Base-by-base conservation (phyloP, 2,329 filamentous ascomycete species). In the Rachicladosporium sp. region DNA sequence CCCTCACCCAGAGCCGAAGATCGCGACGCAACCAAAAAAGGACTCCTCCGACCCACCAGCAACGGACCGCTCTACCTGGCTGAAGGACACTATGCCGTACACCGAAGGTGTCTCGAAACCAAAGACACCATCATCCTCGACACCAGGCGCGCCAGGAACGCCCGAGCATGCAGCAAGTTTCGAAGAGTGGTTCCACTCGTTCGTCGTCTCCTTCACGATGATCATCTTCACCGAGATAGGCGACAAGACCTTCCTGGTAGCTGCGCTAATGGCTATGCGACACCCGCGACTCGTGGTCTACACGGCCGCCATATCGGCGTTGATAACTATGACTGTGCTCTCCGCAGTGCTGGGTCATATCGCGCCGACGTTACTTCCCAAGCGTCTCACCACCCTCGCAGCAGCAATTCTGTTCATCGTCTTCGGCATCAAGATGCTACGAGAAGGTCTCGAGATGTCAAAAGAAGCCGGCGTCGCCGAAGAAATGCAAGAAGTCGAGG, bases 211-310 rank as follows among this genome's bases (percentile, higher is more conserved):
- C 10, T 78, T 95, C 44, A 89, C 88, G 42, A 98, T 96, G 91
- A 98, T 98, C 53, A 69, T 96, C 46, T 82, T 96, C 52, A 95
- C 89, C 35, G 91, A 98, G 61, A 78, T 98, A 53, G 91, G 91
- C 47, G 91, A 98, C 74, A 98, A 98, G 67, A 98, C 91, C 0
- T 98, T 98, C 68, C 73, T 98, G 33, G 86, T 98, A 13, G 91
- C 91, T 4, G 89, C 88, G 6, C 75, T 98, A n/a, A 98, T 98
- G 91, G 91, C 91, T 9, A 98, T 98, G 91, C 91, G 94, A 59
- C 89, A 98, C 55, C 82, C 91, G 46, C 81, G 91, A 38, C 68
- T 94, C 47, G 74, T 96, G 9, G 91, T 98, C 45, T 98, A 98
- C 64, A 83, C 85, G 2, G 87, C 91, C 5, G 91, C 91, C n/a